Conservation (phyloP, 164 flowering plant genomes). For the Piper longum region DNA sequence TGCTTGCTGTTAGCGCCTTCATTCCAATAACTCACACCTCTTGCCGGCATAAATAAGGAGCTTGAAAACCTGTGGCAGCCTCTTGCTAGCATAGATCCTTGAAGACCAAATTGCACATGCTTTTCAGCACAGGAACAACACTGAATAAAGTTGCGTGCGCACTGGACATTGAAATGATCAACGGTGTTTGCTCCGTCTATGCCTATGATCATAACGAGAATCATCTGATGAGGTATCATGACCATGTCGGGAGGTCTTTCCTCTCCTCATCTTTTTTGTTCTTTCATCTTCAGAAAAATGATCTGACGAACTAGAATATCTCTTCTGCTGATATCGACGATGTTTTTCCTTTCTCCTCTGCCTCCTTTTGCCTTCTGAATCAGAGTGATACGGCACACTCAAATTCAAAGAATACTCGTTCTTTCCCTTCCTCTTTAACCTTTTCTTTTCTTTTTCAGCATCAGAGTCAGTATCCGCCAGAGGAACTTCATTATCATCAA, state of each 20-base stretch:
- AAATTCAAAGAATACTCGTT: slow-evolving; percentile 17
- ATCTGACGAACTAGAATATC: background rate
- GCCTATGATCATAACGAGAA: slow-evolving; percentile 14
- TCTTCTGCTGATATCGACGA: background rate
- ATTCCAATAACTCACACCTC: no score
- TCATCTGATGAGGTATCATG: slow-evolving; percentile 16
- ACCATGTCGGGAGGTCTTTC: slow-evolving; percentile 16
- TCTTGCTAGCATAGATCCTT: no score
- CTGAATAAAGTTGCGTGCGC: no score
- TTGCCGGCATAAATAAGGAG: no score
- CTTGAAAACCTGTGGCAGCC: no score
- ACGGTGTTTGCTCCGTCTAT: slow-evolving; percentile 10
- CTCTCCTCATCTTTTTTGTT: slow-evolving; percentile 9
- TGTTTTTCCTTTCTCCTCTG: background rate
- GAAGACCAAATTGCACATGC: no score
- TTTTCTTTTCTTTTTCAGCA: slow-evolving; percentile 12
- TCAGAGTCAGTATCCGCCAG: slow-evolving; percentile 18
- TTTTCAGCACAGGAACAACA: no score
- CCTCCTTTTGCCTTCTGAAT: slow-evolving; percentile 2
- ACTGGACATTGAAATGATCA: background rate
- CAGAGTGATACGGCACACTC: slow-evolving; percentile 19
- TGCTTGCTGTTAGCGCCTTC: no score
- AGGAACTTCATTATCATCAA: slow-evolving; percentile 11
- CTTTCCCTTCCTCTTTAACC: slow-evolving; percentile 15
- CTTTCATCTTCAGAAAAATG: background rate